These are phyloP conservation scores for Cryptosporidium ryanae DNA, from an alignment of 169 alveolate species.

Conservation along the genomic window DNA sequence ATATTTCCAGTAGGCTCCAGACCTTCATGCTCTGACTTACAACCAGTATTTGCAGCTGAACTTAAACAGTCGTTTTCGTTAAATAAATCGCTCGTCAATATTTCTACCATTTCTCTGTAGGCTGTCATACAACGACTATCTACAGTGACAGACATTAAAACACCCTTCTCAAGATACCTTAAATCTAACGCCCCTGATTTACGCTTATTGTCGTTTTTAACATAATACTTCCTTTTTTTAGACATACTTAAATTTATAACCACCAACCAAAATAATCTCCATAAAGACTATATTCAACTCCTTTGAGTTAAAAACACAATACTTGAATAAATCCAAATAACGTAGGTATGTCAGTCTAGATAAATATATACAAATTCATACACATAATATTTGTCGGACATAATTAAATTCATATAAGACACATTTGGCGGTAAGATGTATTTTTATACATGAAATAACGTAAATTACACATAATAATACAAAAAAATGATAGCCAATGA, in stretches of 20 bases:
- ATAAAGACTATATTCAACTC: too few species aligned
- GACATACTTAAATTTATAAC: background rate
- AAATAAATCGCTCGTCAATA: background rate
- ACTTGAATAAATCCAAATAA: too few species aligned
- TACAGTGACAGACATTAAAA: conserved; percentile 63
- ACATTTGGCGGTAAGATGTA: background rate
- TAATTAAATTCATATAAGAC: too few species aligned
- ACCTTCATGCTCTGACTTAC: too few species aligned
- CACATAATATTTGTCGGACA: too few species aligned
- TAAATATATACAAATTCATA: background rate
- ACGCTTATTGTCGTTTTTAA: background rate
- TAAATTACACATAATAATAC: too few species aligned
- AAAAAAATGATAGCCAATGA: too few species aligned
- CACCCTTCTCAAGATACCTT: conserved; percentile 14
- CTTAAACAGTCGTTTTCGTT: background rate
- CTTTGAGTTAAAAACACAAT: too few species aligned
- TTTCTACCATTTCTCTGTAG: conserved; percentile 22
- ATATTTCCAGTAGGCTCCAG: too few species aligned
- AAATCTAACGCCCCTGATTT: conserved; percentile 9
- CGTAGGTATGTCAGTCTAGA: too few species aligned
- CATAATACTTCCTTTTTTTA: conserved; percentile 22
- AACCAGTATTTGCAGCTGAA: too few species aligned
- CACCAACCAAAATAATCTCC: background rate
- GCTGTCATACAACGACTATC: conserved; percentile 35
- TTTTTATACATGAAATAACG: background rate